These are phyloP conservation scores for Globisporangium nunn DNA, from an alignment of 352 stramenopile species.

Conservation along the genomic window DNA sequence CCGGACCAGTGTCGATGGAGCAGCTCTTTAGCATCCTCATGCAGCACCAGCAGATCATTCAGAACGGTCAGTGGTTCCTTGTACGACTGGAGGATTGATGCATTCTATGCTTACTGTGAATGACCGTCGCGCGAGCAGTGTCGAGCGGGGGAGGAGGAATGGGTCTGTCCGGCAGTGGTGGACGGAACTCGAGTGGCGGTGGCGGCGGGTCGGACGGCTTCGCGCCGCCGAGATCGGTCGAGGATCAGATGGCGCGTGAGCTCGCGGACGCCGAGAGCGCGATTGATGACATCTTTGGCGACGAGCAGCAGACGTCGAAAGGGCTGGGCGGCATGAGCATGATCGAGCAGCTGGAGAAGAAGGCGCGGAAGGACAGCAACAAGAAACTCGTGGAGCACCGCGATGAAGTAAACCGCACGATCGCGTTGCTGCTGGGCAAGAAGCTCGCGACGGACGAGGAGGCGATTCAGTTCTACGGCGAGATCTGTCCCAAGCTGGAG, in stretches of 20 bases:
- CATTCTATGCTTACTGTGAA: neutral
- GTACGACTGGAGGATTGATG: no score
- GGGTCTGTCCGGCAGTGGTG: neutral
- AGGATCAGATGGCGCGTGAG: slow-evolving; percentile 83
- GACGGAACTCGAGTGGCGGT: slow-evolving; percentile 12
- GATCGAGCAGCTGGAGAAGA: slow-evolving; percentile 86
- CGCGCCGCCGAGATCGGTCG: slow-evolving; percentile 35
- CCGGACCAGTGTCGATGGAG: slow-evolving; percentile 72
- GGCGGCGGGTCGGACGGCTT: slow-evolving; percentile 14
- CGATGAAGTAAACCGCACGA: slow-evolving; percentile 47
- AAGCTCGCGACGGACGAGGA: slow-evolving; percentile 55
- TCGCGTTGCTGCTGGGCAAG: slow-evolving; percentile 43
- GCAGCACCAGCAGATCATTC: slow-evolving; percentile 85
- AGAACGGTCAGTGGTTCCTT: slow-evolving; percentile 41
- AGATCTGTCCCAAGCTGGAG: slow-evolving; percentile 56
- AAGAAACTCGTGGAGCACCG: slow-evolving; percentile 81
- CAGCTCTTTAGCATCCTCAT: slow-evolving; percentile 84
- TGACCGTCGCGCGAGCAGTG: slow-evolving; percentile 19
- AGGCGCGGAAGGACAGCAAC: slow-evolving; percentile 79
- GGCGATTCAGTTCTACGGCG: slow-evolving; percentile 58
- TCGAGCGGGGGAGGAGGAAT: slow-evolving; percentile 20
- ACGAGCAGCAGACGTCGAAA: slow-evolving; percentile 63
- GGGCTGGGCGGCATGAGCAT: slow-evolving; percentile 74
- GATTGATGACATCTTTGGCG: slow-evolving; percentile 80
- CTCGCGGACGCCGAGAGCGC: slow-evolving; percentile 70